A percentile compares a stretch with the other conserved stretches of the same genome.
Evolutionary conservation across 73 alveolate species (phyloP).

Genomic region (Durusdinium trenchii): DNA sequence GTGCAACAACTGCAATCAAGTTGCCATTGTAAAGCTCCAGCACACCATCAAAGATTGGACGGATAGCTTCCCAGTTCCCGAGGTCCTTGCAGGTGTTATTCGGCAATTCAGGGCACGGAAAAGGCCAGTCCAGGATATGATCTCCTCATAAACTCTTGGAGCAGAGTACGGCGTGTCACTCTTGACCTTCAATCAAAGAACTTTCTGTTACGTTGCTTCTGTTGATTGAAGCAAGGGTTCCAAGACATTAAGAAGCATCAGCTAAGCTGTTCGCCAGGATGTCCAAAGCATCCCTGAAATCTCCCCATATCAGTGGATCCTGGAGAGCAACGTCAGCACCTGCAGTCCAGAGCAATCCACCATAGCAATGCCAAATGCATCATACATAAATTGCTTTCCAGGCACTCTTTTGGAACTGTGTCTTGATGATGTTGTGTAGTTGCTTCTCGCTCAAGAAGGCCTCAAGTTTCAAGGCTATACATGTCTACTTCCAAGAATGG

Average conservation of each 20-base stretch:
- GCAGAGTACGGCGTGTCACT: conserved; percentile 94
- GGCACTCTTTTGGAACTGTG: conserved; percentile 69
- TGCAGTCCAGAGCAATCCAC: not conserved
- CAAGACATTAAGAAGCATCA: not conserved
- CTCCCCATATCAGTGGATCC: conserved; percentile 93
- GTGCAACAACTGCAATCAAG: no score
- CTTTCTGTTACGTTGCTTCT: not conserved
- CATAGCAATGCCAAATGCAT: not conserved
- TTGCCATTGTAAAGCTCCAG: conserved; percentile 77
- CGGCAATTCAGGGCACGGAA: not conserved
- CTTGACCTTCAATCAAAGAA: conserved; percentile 47
- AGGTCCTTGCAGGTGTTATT: conserved; percentile 18
- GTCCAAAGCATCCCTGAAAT: conserved; percentile 83
- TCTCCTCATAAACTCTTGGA: conserved; percentile 90
- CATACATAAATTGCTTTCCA: not conserved
- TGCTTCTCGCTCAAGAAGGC: conserved; percentile 87
- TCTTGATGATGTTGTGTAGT: conserved; percentile 91
- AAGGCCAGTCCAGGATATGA: not conserved
- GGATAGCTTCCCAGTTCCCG: conserved; percentile 88
- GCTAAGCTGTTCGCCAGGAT: not conserved
- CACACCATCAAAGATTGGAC: conserved; percentile 89
- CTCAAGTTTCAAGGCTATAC: no score
- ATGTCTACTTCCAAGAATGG: no score
- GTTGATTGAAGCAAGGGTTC: not conserved
- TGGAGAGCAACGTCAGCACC: conserved; percentile 84